Base-by-base conservation (phyloP, 257 asterid species). In the Ilex asprella region DNA sequence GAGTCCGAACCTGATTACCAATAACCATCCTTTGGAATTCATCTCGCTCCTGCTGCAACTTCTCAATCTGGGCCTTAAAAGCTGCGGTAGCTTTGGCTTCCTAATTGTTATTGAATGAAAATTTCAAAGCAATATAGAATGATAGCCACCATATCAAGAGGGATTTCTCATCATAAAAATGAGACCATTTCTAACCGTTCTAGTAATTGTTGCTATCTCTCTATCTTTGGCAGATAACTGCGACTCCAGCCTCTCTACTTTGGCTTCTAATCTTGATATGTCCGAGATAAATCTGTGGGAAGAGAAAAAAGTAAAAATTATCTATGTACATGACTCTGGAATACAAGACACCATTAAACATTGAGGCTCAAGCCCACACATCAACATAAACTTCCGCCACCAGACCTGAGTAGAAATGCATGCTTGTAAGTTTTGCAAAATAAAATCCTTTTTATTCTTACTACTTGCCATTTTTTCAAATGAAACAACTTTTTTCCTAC, bases 231-330 rank as follows among this genome's bases (percentile, higher is more conserved):
- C 70, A 55, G 88, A 70, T 66, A 89, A 49, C 70, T 81, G 90
- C 16, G 86, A 65, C 74, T 93, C 99, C 76, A 93, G 75, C 80
- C 97, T 89, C 91, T 93, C 99, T n/a, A 82, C 88, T 82, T 82
- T 89, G 67, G 97, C 84, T 79, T 93, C 99, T 71, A 92, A 52
- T 71, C 99, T 83, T 59, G 99, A 92, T 76, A 89, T 89, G 78
- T 92, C 99, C 67, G 99, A 92, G 67, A 92, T 65, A 56, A 92
- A 91, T 66, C 99, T 89, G 27, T 21, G 70, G 60, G 27, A 55
- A 60, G 31, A 69, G 55, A 55, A 54, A 68, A 56, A 15, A 56
- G 54, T 39, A 64, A 56, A 60, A 51, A 27, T 51, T 66, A 49
- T 58, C 50, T 7, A 44, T 44, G 9, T 44, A 44, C 50, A 8